Percentiles rank a stretch among this genome's conserved stretches.
phyloP scores from a whole-genome alignment of 1,284 basidiomycete species.

The Trichosporon faecale region DNA sequence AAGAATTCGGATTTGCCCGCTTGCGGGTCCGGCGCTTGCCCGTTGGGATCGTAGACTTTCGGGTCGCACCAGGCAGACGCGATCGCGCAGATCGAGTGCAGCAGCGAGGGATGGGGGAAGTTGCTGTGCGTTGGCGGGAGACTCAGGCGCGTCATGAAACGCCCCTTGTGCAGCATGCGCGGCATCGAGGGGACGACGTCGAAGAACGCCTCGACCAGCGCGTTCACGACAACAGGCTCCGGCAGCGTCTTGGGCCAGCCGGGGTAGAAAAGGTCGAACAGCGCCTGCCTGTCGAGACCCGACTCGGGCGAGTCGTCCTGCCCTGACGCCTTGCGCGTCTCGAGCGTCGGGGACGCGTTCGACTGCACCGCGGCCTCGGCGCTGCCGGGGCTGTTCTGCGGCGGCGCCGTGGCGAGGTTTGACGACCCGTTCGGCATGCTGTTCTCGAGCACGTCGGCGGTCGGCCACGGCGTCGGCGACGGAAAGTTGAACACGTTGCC shows the following conservation, averaged over 20 bases:
- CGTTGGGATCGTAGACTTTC: constrained; percentile 4
- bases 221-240: constrained; percentile 48
- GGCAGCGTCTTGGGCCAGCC: constrained; percentile 51
- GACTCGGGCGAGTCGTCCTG: constrained; percentile 29
- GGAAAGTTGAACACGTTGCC: constrained; percentile 46
- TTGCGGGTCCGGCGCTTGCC: not conserved
- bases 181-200: constrained; percentile 45
- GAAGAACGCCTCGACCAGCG: constrained; percentile 51
- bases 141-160: constrained; percentile 51
- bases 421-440: not conserved
- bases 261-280: constrained; percentile 51
- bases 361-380: not conserved
- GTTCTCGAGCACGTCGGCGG: not conserved
- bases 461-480: constrained; percentile 24
- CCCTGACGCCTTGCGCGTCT: not conserved
- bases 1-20: not conserved
- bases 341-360: not conserved
- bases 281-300: constrained; percentile 33
- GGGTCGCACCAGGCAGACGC: constrained; percentile 39
- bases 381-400: not conserved
- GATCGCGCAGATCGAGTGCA: constrained; percentile 54
- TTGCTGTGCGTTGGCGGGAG: constrained; percentile 53
- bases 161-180: constrained; percentile 47
- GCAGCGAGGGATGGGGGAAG: constrained; percentile 53
- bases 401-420: not conserved